Evolutionary conservation across 257 asterid species (phyloP), one percentile per base, ranked within the genome.

Genomic region (Ocimum tenuiflorum): DNA sequence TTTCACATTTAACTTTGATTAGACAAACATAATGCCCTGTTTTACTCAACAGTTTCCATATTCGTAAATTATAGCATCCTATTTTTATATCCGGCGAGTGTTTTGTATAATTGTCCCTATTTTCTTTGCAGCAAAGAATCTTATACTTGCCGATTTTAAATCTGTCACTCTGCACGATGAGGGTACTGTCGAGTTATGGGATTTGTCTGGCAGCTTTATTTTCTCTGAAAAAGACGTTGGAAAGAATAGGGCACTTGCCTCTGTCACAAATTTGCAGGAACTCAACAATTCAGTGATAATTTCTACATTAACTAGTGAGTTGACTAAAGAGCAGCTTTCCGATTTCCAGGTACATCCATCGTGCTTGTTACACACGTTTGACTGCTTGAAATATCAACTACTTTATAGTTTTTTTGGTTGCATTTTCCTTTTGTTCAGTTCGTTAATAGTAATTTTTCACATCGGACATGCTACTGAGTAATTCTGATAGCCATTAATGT

Each of bases 91-190:
- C 3, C 6, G 6, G 11, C 9, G 24, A 18, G 18, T 49, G 27
- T 19, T 19, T n/a, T 49, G 48, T 36, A 23, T 65, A 51, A 73
- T 33, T 1, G 50, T 38, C 52, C 8, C 4, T 48, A 13, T 50
- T 20, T 53, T 45, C 69, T 39, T 72, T 43, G 27, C 94, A 91
- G 97, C 96, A 8, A 91, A 91, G 80, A 91, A 88, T 69, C 95
- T 91, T 54, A 73, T 91, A 55, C 96, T 91, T 71, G 97, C 97
- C 38, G 97, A 96, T 55, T 94, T 91, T 51, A 88, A 86, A 80
- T 91, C 97, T 65, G 91, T 91, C 78, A 86, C 91, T 1, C 72
- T 91, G 79, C 95, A 91, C 46, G 97, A 91, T 73, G 96, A 88
- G 73, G 91, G 89, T 23, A 39, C 70, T 3, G 91, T 91, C 51